Base-by-base conservation (phyloP, 352 stramenopile species). In the Stephanocyclus meneghinianus region DNA sequence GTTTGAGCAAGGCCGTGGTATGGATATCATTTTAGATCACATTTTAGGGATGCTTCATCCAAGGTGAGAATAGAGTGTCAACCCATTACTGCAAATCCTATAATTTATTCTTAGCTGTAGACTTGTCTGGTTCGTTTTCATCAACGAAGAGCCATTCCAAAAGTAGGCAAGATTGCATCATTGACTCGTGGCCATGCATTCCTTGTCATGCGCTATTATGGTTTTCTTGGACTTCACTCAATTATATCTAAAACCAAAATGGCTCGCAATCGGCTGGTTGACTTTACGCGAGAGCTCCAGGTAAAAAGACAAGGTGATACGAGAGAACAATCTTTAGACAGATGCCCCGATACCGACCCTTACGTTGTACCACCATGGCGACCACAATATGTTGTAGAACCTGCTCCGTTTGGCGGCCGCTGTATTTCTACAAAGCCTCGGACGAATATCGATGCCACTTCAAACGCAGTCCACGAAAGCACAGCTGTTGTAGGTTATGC, bases 171-270 rank as follows among this genome's bases (percentile, higher is more conserved):
- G 61, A 81, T 84, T 63, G 78, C 79, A 37, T 72, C 87, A 2
- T 89, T 90, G 32, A 94, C 91, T 75, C 78, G 84, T 37, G 88
- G 88, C 6, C 85, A 86, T 66, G 90, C 87, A 18, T 86, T 94
- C 61, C 63, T 94, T 6, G 84, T 94, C 6, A 93, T 92, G 84
- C 83, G 90, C 56, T 92, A 93, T 71, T 94, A 93, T 84, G 90
- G 90, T n/a, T 93, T 91, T 80, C 78, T 92, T 37, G 90, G 90
- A 32, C 66, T 94, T 37, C 90, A 94, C 61, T 84, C 81, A 13
- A 90, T 92, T 32, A 75, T 94, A 16, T 67, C 88, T 60, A 89
- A 82, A 18, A 91, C 82, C 48, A 89, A 82, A 16, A 78, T 93
- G 21, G 80, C 85, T 63, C 63, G 85, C 60, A 83, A 92, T 56